phyloP scores from a whole-genome alignment of 2,329 filamentous ascomycete species.

The Beauveria scarabaeidicola region DNA sequence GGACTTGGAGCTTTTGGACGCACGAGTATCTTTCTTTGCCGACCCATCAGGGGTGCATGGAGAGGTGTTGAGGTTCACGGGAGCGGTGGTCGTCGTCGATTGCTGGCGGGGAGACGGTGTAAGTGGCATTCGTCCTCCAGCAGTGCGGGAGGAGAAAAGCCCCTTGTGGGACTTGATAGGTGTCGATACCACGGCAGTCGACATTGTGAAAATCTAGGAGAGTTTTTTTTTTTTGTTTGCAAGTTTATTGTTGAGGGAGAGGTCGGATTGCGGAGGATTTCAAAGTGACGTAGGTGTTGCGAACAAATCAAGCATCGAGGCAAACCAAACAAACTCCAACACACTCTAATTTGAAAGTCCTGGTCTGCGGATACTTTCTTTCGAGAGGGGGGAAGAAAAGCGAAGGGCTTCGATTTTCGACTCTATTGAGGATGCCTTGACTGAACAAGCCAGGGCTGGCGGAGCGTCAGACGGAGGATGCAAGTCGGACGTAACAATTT shows the following conservation, averaged over 20 bases:
- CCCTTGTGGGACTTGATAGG: slow-evolving; percentile 92
- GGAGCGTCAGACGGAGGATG: neutral
- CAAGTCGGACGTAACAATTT: slow-evolving; percentile 21
- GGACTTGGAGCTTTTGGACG: slow-evolving; percentile 49
- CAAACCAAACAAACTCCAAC: slow-evolving; percentile 46
- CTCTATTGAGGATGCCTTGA: slow-evolving; percentile 37
- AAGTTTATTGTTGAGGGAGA: neutral
- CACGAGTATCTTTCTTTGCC: slow-evolving; percentile 41
- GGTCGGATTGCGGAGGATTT: neutral
- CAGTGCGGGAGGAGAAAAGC: slow-evolving; percentile 84
- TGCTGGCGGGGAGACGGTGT: slow-evolving; percentile 81
- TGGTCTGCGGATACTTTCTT: slow-evolving; percentile 39
- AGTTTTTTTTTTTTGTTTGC: neutral
- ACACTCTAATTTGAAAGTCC: slow-evolving; percentile 53
- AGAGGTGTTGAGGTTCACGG: slow-evolving; percentile 54
- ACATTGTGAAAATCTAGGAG: slow-evolving; percentile 51
- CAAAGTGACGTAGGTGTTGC: slow-evolving; percentile 26
- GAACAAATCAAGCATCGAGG: slow-evolving; percentile 27
- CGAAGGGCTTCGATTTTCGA: slow-evolving; percentile 40
- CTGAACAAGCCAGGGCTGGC: slow-evolving; percentile 22
- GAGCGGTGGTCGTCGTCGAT: slow-evolving; percentile 39
- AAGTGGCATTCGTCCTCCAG: slow-evolving; percentile 87
- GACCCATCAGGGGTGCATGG: slow-evolving; percentile 66
- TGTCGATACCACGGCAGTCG: slow-evolving; percentile 71
- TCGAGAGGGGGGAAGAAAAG: slow-evolving; percentile 15